phyloP scores from a whole-genome alignment of 768 basidiomycete species.

The Tricholoma saponaceum region DNA sequence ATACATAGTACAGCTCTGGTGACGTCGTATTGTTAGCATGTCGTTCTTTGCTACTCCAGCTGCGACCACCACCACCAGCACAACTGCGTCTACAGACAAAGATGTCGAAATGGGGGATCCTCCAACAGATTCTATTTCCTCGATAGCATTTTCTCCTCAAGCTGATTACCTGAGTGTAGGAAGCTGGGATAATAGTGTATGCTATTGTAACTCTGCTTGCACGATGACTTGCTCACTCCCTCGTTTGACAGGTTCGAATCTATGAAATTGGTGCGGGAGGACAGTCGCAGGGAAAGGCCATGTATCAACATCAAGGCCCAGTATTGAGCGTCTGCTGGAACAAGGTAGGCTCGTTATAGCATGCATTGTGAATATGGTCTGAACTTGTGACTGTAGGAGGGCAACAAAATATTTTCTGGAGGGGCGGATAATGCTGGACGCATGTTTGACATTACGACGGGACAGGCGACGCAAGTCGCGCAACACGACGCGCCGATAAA shows the following conservation, averaged over 20 bases:
- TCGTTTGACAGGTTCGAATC: slow-evolving; percentile 67
- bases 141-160: slow-evolving; percentile 76
- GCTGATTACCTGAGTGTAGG: slow-evolving; percentile 90
- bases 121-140: slow-evolving; percentile 84
- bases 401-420: slow-evolving; percentile 85
- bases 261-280: slow-evolving; percentile 85
- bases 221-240: slow-evolving; percentile 8
- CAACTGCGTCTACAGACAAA: slow-evolving; percentile 52
- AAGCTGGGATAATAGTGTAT: slow-evolving; percentile 91
- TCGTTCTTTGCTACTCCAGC: slow-evolving; percentile 36
- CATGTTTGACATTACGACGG: slow-evolving; percentile 86
- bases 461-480: slow-evolving; percentile 77
- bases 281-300: slow-evolving; percentile 83
- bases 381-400: slow-evolving; percentile 54
- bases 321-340: slow-evolving; percentile 90
- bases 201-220: slow-evolving; percentile 16
- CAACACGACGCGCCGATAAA: slow-evolving; percentile 89
- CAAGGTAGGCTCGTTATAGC: slow-evolving; percentile 50
- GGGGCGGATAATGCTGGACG: slow-evolving; percentile 96
- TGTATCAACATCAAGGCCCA: slow-evolving; percentile 88
- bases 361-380: neutral
- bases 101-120: slow-evolving; percentile 81
- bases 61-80: slow-evolving; percentile 22
- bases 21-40: slow-evolving; percentile 21
- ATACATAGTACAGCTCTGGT: neutral